A percentile compares a stretch with the other conserved stretches of the same genome.
phyloP scores from a whole-genome alignment of 2,329 filamentous ascomycete genomes.

The Fusarium verrucosum region DNA sequence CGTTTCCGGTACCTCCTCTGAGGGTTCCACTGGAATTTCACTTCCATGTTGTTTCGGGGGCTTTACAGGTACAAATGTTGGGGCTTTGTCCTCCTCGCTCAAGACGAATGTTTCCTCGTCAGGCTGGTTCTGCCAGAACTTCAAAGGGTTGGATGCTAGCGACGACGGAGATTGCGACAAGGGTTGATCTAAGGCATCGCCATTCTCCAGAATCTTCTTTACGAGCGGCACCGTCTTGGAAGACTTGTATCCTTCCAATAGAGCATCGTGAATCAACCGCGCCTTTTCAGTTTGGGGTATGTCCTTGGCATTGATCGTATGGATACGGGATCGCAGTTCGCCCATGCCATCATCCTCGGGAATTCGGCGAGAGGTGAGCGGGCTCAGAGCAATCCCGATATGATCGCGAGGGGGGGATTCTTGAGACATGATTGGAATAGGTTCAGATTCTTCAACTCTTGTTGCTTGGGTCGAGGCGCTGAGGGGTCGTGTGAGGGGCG shows the following conservation, averaged over 20 bases:
- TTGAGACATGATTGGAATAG: conserved; percentile 34
- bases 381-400: conserved; percentile 47
- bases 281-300: conserved; percentile 73
- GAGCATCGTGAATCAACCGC: conserved; percentile 72
- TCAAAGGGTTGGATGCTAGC: conserved; percentile 59
- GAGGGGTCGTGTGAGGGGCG: conserved; percentile 44
- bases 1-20: conserved; percentile 38
- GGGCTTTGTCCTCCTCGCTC: conserved; percentile 69
- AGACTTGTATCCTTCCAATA: conserved; percentile 73
- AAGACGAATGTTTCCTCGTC: conserved; percentile 61
- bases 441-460: conserved; percentile 45
- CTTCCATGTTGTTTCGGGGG: conserved; percentile 58
- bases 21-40: conserved; percentile 46
- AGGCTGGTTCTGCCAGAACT: conserved; percentile 65
- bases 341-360: conserved; percentile 85
- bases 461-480: conserved; percentile 50
- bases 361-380: conserved; percentile 52
- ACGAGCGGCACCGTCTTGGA: conserved; percentile 41
- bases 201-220: conserved; percentile 25
- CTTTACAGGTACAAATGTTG: conserved; percentile 71
- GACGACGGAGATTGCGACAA: conserved; percentile 55
- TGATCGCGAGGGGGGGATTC: conserved; percentile 45
- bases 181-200: conserved; percentile 39
- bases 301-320: conserved; percentile 71
- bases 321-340: conserved; percentile 71